Evolutionary conservation across 2,329 filamentous ascomycete species (phyloP), one percentile per base, ranked within the genome.

Genomic region (Aspergillus calidoustus): DNA sequence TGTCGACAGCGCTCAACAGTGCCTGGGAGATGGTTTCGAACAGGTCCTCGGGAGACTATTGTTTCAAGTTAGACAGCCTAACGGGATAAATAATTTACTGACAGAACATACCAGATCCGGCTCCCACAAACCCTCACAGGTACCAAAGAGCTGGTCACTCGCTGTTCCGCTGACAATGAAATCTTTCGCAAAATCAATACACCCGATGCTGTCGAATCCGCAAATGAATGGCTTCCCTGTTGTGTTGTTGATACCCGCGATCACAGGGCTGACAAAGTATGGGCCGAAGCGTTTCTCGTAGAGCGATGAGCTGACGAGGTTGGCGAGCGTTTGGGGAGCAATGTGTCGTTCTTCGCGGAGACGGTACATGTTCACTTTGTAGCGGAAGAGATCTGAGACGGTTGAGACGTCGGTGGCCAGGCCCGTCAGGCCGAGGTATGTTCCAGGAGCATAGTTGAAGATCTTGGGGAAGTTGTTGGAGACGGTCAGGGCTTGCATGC

Each of bases 321-420:
- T 97, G 79, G 95, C 93, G 82, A 99, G 93, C 62, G 95, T 99
- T 78, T 91, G 87, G 50, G 95, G 95, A 59, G 91, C 90, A 80
- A 99, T 98, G 84, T 93, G 87, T 76, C 95, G 93, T 86, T 99
- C 95, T 85, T 99, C 95, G 75, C 95, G 92, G 74, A 99, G 88
- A 68, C 95, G 91, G 87, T 99, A 99, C 91, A 99, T 96, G 87
- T 99, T 99, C 80, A 96, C 92, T 86, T 99, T 99, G 89, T 97
- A 98, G 76, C 95, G 93, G 87, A 99, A 96, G 70, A 98, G 90
- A 82, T 99, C 94, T 72, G 90, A 91, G 70, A 99, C 94, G 71
- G 94, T 98, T 68, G 87, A 87, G 68, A 99, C 93, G 79, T 99
- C 95, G 71, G 95, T 99, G 64, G 95, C 95, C 55, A 99, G 91